phyloP scores from a whole-genome alignment of 805 yeast species.

The Pichia membranifaciens region DNA sequence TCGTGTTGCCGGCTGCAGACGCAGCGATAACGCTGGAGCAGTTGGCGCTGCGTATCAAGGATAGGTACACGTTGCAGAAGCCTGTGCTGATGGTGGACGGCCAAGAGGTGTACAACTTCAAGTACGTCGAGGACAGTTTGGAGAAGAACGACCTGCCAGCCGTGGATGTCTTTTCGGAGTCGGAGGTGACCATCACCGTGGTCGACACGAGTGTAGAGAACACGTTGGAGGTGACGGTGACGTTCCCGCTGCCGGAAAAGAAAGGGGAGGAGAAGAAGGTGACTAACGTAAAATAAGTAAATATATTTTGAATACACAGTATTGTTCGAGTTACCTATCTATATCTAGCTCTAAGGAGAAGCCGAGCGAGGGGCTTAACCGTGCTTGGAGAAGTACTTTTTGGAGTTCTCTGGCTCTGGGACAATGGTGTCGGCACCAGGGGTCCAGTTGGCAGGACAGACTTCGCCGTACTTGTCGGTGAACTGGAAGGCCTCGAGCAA shows the following conservation, averaged over 20 bases:
- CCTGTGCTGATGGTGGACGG: constrained; percentile 20
- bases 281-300: too few relatives aligned
- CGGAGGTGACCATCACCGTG: constrained; percentile 2
- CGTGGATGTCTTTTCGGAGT: constrained; percentile 3
- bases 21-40: constrained; percentile 11
- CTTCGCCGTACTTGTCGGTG: constrained; percentile 99
- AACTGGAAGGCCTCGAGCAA: constrained; percentile 98
- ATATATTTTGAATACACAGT: neutral
- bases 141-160: neutral
- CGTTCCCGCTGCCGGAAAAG: neutral
- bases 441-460: constrained; percentile 99
- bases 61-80: constrained; percentile 12
- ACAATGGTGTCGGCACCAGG: constrained; percentile 91
- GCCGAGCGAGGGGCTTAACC: constrained; percentile 24
- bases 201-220: constrained; percentile 15
- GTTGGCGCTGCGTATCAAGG: constrained; percentile 17
- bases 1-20: constrained; percentile 4
- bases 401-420: constrained; percentile 71
- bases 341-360: neutral
- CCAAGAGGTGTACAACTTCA: constrained; percentile 25
- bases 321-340: neutral
- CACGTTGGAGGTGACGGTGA: constrained; percentile 12
- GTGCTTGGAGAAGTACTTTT: constrained; percentile 65
- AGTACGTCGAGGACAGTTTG: constrained; percentile 3
- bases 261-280: neutral